Conservation (phyloP, 2,329 filamentous ascomycete species). For the Atkinsonella hypoxylon region DNA sequence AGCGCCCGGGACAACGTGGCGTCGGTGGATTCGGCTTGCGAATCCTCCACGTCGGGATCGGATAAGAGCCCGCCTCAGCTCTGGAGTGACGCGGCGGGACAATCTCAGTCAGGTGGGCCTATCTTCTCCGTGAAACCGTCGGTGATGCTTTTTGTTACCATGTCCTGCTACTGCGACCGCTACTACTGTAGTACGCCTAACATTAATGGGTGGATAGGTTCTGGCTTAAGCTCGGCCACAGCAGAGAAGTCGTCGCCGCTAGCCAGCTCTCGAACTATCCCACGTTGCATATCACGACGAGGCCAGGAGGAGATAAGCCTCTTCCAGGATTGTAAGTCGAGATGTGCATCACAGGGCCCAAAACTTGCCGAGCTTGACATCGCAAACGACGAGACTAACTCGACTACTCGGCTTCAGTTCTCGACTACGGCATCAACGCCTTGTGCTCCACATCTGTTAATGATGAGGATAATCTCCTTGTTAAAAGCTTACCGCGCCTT, state of each 20-base stretch:
- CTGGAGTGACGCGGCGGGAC: neutral
- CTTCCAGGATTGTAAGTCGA: neutral
- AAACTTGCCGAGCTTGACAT: neutral
- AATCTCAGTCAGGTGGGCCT: neutral
- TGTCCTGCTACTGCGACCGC: too few relatives aligned
- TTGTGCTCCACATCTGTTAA: neutral
- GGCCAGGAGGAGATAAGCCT: neutral
- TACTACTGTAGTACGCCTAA: neutral
- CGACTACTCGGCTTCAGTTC: neutral
- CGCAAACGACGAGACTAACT: neutral
- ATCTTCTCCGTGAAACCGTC: neutral
- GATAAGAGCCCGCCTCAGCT: neutral
- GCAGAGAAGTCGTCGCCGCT: neutral
- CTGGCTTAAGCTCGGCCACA: neutral
- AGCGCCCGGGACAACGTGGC: neutral
- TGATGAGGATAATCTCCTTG: constrained; percentile 1
- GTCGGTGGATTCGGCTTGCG: neutral
- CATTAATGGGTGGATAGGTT: neutral
- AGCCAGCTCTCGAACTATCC: neutral
- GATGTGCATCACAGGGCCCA: too few relatives aligned
- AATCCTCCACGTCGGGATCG: neutral
- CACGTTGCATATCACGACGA: neutral
- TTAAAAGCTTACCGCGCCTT: neutral
- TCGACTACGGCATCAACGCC: neutral
- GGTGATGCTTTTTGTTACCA: too few relatives aligned